Conservation (phyloP, 2,329 filamentous ascomycete species). For the Beauveria bassiana region DNA sequence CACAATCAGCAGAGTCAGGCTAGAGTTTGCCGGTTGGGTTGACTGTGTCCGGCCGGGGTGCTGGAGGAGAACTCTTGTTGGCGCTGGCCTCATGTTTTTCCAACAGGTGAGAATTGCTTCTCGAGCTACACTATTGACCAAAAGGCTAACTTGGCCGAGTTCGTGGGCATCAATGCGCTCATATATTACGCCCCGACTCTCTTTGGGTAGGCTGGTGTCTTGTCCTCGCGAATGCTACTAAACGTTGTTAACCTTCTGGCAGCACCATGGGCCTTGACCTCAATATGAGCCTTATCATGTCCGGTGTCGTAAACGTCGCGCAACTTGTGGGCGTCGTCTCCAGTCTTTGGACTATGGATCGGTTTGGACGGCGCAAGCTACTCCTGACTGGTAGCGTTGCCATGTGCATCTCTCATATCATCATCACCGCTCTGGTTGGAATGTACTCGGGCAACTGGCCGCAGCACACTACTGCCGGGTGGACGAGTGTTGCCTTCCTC, state of each 20-base stretch:
- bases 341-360: not conserved
- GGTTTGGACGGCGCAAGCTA: not conserved
- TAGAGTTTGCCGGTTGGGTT: slow-evolving; percentile 39
- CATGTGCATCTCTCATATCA: not conserved
- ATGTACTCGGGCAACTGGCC: slow-evolving; percentile 19
- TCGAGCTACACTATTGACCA: not conserved
- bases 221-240: not conserved
- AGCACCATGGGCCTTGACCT: slow-evolving; percentile 38
- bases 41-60: slow-evolving; percentile 43
- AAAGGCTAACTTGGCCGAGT: not conserved
- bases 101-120: slow-evolving; percentile 36
- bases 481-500: slow-evolving; percentile 22
- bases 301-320: slow-evolving; percentile 23
- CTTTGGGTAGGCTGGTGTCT: slow-evolving; percentile 31
- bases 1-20: slow-evolving; percentile 28
- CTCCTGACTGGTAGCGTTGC: not conserved
- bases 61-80: slow-evolving; percentile 38
- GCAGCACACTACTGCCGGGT: slow-evolving; percentile 19
- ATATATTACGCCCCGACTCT: slow-evolving; percentile 54
- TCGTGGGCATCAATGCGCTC: slow-evolving; percentile 30
- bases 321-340: slow-evolving; percentile 26
- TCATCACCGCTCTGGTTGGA: slow-evolving; percentile 17
- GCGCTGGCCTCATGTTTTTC: slow-evolving; percentile 48
- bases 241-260: not conserved
- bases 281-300: slow-evolving; percentile 25